A percentile compares a stretch with the other conserved stretches of the same genome.
These are phyloP conservation scores for Xerocomus minutiporus DNA, from an alignment of 1,284 basidiomycete genomes.

Conservation along the genomic window DNA sequence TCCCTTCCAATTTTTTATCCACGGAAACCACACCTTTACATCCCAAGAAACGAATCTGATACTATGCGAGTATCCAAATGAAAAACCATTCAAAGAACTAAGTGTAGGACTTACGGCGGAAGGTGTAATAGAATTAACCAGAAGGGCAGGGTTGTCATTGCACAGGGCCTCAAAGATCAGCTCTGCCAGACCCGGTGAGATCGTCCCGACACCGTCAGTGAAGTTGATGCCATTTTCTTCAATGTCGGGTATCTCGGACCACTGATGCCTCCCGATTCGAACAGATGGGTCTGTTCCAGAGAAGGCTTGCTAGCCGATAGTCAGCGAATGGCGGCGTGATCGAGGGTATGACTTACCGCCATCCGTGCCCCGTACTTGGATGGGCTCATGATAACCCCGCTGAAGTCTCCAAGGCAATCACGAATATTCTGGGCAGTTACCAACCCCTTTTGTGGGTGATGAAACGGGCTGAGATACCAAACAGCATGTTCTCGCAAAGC, in stretches of 20 bases:
- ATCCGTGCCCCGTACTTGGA: slow-evolving; percentile 78
- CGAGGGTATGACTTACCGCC: slow-evolving; percentile 35
- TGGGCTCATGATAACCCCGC: slow-evolving; percentile 51
- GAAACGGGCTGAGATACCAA: slow-evolving; percentile 71
- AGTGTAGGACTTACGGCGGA: slow-evolving; percentile 46
- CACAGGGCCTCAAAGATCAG: slow-evolving; percentile 56
- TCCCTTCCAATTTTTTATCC: slow-evolving; percentile 47
- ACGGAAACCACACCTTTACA: slow-evolving; percentile 73
- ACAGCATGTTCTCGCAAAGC: slow-evolving; percentile 68
- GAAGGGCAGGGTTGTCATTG: slow-evolving; percentile 36
- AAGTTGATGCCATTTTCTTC: slow-evolving; percentile 44
- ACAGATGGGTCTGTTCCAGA: slow-evolving; percentile 74
- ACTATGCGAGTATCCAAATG: slow-evolving; percentile 35
- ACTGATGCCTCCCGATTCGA: slow-evolving; percentile 48
- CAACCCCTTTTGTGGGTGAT: slow-evolving; percentile 37
- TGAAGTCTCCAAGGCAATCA: slow-evolving; percentile 59
- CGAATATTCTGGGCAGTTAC: slow-evolving; percentile 58
- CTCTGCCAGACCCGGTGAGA: slow-evolving; percentile 55
- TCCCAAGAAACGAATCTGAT: slow-evolving; percentile 74
- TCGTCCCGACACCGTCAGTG: slow-evolving; percentile 76
- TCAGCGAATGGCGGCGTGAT: slow-evolving; percentile 7
- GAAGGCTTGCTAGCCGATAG: slow-evolving; percentile 56
- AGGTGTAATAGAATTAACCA: slow-evolving; percentile 41
- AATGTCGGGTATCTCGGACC: slow-evolving; percentile 58
- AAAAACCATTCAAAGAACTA: neutral